A percentile compares a stretch with the other conserved stretches of the same genome.
These are phyloP conservation scores for Sporisorium sorghi DNA, from an alignment of 1,284 basidiomycete genomes.

Conservation along the genomic window DNA sequence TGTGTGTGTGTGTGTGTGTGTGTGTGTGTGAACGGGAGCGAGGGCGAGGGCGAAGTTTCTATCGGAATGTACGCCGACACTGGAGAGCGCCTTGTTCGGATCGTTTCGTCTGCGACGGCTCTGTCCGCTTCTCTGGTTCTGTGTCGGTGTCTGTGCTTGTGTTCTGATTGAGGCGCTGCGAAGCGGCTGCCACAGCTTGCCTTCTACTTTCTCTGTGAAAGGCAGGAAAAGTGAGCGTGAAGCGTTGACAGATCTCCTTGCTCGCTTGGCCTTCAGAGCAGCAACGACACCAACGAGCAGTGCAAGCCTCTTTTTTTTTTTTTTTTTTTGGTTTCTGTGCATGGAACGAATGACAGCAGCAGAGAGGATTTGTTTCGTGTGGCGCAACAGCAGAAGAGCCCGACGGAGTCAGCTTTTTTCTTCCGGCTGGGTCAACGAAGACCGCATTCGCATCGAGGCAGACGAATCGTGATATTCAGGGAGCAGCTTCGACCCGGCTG, in stretches of 20 bases:
- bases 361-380: background rate
- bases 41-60: background rate
- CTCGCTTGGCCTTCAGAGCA: no score
- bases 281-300: background rate
- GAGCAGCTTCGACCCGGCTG: background rate
- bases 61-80: background rate
- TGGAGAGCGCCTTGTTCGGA: background rate
- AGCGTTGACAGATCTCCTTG: no score
- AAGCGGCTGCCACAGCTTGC: background rate
- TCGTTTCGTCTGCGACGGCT: background rate
- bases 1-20: no score
- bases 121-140: no score
- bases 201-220: background rate
- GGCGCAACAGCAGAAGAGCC: background rate
- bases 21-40: background rate
- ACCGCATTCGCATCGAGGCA: background rate
- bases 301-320: background rate
- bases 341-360: background rate
- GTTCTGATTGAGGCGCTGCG: background rate
- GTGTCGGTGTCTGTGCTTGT: conserved; percentile 1
- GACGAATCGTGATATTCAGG: background rate
- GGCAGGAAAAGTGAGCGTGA: background rate
- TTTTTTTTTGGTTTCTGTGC: background rate
- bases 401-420: background rate
- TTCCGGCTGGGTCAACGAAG: no score